Conservation (phyloP, 345 rosid species). For the Excoecaria agallocha region DNA sequence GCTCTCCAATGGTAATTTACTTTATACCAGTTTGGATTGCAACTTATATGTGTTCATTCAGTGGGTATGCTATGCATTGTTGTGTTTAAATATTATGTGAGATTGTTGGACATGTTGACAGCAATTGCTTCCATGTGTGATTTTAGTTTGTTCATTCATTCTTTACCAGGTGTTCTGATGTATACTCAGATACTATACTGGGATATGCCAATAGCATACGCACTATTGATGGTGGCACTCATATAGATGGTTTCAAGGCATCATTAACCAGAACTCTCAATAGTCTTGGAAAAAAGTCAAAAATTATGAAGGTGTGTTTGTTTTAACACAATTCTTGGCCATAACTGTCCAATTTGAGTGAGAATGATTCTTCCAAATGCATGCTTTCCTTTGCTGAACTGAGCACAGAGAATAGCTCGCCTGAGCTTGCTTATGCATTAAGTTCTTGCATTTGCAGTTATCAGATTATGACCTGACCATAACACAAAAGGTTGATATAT, state of each 20-base stretch:
- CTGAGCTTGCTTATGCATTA: neutral
- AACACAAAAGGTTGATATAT: neutral
- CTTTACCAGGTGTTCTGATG: slow-evolving; percentile 84
- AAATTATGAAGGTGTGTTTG: slow-evolving; percentile 70
- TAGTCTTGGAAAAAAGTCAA: slow-evolving; percentile 81
- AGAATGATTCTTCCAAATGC: neutral
- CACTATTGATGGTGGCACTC: slow-evolving; percentile 96
- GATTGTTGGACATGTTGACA: neutral
- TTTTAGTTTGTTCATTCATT: slow-evolving; percentile 20
- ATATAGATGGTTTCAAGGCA: slow-evolving; percentile 88
- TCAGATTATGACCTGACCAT: neutral
- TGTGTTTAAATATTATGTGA: neutral
- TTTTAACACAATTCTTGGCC: neutral
- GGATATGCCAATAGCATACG: slow-evolving; percentile 98
- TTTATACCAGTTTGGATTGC: slow-evolving; percentile 15
- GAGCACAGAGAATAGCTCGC: neutral
- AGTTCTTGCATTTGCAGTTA: neutral
- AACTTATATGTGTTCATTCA: neutral
- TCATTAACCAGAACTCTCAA: slow-evolving; percentile 90
- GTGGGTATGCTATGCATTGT: neutral
- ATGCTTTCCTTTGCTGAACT: neutral
- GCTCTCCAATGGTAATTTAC: slow-evolving; percentile 86
- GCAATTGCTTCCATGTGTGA: slow-evolving; percentile 7
- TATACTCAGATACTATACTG: slow-evolving; percentile 88
- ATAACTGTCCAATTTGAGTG: neutral